Base-by-base conservation (phyloP, 2,329 filamentous ascomycete species). In the Hypoxylon sp. region DNA sequence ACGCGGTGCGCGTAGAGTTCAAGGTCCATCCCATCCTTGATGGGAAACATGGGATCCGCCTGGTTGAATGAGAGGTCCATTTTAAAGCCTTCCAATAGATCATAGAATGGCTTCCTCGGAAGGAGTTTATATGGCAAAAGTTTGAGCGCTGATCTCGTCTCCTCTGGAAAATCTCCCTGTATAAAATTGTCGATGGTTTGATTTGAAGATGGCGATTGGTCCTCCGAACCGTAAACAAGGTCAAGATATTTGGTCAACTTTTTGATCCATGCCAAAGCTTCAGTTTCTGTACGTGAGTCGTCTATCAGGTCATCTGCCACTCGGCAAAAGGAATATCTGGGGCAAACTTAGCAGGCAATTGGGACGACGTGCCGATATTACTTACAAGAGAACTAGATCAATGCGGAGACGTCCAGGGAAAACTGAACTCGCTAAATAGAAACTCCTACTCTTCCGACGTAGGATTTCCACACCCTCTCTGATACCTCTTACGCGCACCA, bases 281-380 rank as follows among this genome's bases (percentile, higher is more conserved):
- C 85, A 0, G 79, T 72, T 0, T 80, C 74, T 1, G 81, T 82
- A 1, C 78, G 70, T 0, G 90, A 85, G 63, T 92, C 85, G 69
- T 93, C 91, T 7, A 93, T 85, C 3, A 93, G 80, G 71, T 93
- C 90, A 73, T 93, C 91, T 1, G 89, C 89, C 8, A 92, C 85
- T 9, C 91, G 84, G 70, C 91, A 93, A 73, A 92, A 93, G 0
- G 89, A 91, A 73, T 93, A 93, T 3, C 84, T 86, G 42, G 7
- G 7, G 16, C n/a, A 18, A 11, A 1, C 40, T 73, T 62, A 73
- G 68, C 11, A 4, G 22, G 33, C 14, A 7, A 4, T 6, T 12
- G 26, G 12, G 3, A 9, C 9, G 22, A 18, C 2, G 14, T 2
- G 8, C 12, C 26, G 24, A 4, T n/a, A 12, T 11, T 8, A 73